phyloP scores from a whole-genome alignment of 768 basidiomycete species.

The Cyathus striatus region DNA sequence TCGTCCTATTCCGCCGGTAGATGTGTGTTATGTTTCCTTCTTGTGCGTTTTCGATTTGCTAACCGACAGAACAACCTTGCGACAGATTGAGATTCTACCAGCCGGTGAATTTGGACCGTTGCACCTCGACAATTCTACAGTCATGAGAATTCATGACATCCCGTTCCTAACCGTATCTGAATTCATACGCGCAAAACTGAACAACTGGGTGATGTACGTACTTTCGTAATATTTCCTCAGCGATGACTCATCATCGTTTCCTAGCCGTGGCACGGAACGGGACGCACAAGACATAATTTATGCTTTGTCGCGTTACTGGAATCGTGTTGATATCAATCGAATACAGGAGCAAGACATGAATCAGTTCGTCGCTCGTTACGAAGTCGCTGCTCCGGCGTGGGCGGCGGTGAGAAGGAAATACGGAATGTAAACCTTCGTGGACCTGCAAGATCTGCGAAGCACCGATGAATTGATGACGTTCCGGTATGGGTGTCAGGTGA shows the following conservation, averaged over 20 bases:
- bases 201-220: constrained; percentile 74
- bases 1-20: constrained; percentile 71
- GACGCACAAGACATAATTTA: constrained; percentile 79
- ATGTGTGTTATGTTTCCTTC: constrained; percentile 39
- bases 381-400: constrained; percentile 69
- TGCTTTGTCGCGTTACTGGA: constrained; percentile 72
- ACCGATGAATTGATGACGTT: neutral
- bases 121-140: constrained; percentile 60
- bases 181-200: constrained; percentile 82
- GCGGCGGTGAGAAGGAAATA: constrained; percentile 71
- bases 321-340: constrained; percentile 79
- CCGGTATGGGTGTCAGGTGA: neutral
- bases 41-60: constrained; percentile 5
- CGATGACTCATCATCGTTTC: constrained; percentile 13
- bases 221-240: constrained; percentile 8
- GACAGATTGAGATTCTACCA: constrained; percentile 76
- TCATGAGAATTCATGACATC: constrained; percentile 62
- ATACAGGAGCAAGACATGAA: constrained; percentile 85
- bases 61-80: constrained; percentile 6
- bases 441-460: neutral
- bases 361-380: constrained; percentile 57
- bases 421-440: constrained; percentile 37
- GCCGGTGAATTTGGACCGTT: constrained; percentile 82
- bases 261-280: constrained; percentile 64
- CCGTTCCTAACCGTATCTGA: constrained; percentile 85